Base-by-base conservation (phyloP, 1,139 yeast species). In the Wickerhamomyces sp. region DNA sequence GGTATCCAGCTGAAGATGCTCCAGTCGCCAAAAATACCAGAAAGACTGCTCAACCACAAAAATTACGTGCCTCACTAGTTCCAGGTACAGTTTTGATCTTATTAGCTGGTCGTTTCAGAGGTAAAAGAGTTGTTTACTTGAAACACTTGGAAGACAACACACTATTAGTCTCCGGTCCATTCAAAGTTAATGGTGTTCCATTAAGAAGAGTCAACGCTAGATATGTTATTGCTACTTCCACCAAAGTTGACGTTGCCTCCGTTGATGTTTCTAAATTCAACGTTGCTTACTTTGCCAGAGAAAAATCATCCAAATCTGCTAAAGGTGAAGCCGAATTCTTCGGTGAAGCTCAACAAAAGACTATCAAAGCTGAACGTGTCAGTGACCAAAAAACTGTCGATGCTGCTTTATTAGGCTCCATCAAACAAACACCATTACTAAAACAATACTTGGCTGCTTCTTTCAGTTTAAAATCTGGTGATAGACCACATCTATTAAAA, bases 141-240 rank as follows among this genome's bases (percentile, higher is more conserved):
- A 92, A 92, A 86, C 76, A 84, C 75, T 82, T 94, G 70, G 97
- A 89, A 77, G 98, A 94, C 83, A 88, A 87, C 90, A 92, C 97
- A 58, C 80, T 94, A 67, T 86, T 92, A 69, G 96, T 92, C 56
- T 76, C 97, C 52, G 99, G 99, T 70, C 99, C 99, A 67, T 94
- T 92, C 96, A 94, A 92, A 84, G 88, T 92, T 65, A 94, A 94
- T 76, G 98, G 98, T 81, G 99, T 92, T 60, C 98, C 99, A 72
- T 83, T 92, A 72, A 88, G 97, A 83, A 88, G 98, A 82, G 97
- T 92, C 58, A 92, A 92, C 74, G 83, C 97, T 63, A 89, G 96
- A 74, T 94, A 92, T 77, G 97, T 92, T 64, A 92, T 92, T 75
- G 98, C 97, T 64, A 94, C 98, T 67, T 89, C 97, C 59, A 92